Conservation (phyloP, 805 yeast genomes). For the Kluyveromyces starmeri region DNA sequence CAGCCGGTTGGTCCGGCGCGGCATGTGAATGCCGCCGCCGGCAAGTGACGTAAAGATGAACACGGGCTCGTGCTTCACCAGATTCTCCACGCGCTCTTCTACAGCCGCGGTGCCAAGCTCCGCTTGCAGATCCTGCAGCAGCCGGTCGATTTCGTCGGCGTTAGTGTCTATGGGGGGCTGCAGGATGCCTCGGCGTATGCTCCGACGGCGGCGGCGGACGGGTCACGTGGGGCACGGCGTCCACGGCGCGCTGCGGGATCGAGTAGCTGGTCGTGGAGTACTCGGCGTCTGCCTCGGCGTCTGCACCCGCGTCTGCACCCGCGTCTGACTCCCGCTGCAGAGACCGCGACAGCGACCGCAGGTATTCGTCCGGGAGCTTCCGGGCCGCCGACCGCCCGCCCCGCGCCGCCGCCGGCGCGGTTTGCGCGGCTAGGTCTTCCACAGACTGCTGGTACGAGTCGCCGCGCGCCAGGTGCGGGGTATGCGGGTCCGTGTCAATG, state of each 20-base stretch:
- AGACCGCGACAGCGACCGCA: slow-evolving; percentile 39
- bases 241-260: slow-evolving; percentile 22
- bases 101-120: slow-evolving; percentile 1
- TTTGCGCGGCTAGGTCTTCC: slow-evolving; percentile 24
- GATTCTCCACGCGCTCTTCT: slow-evolving; percentile 11
- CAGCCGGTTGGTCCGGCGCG: slow-evolving; percentile 66
- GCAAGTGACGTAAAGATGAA: slow-evolving; percentile 79
- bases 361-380: slow-evolving; percentile 36
- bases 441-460: slow-evolving; percentile 58
- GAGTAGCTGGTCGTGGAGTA: slow-evolving; percentile 23
- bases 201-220: slow-evolving; percentile 14
- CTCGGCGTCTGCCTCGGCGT: slow-evolving; percentile 7
- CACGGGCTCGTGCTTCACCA: slow-evolving; percentile 47
- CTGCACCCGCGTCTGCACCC: slow-evolving; percentile 8
- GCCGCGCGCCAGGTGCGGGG: slow-evolving; percentile 68
- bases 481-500: slow-evolving; percentile 21
- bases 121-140: slow-evolving; percentile 19
- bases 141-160: slow-evolving; percentile 27
- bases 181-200: slow-evolving; percentile 5
- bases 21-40: slow-evolving; percentile 74
- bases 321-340: slow-evolving; percentile 24
- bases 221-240: slow-evolving; percentile 21
- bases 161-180: slow-evolving; percentile 2
- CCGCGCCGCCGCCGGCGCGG: slow-evolving; percentile 10
- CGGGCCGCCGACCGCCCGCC: slow-evolving; percentile 18